Base-by-base conservation (phyloP, 805 yeast species). In the Myxozyma neglecta region DNA sequence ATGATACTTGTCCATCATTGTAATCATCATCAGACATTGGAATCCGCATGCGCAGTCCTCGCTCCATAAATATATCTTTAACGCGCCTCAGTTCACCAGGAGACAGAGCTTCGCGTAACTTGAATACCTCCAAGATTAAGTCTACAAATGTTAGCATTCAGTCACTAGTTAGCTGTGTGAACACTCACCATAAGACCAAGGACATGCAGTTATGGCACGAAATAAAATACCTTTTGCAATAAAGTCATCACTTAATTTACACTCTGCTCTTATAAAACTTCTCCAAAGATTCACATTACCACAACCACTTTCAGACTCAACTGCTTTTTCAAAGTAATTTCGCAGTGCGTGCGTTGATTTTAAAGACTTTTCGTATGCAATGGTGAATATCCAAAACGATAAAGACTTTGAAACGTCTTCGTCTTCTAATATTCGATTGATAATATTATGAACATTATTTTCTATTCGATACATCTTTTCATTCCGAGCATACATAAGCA, bases 141-240 rank as follows among this genome's bases (percentile, higher is more conserved):
- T 60, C 66, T 56, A 36, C 24, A 3, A n/a, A 32, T 14, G 45
- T 57, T 46, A 59, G 56, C 34, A 34, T 14, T 18, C 18, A 6
- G 24, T 16, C 29, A 9, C 29, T 32, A 16, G 11, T 24, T 10
- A 20, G 35, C 32, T 24, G 24, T 35, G 8, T 34, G 13, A 34
- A 18, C 45, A 32, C 46, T 32, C 48, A 61, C 64, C 64, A 50
- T 53, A 47, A 3, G 58, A 42, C 67, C 67, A 63, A 1, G 67
- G 67, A 35, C 67, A 63, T 16, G 56, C 60, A 4, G 46, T 35
- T 9, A 63, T 56, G 4, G 57, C 67, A n/a, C 65, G 40, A 35
- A 56, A 57, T 43, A 48, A 20, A 14, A 63, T 47, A n/a, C 14
- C 34, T 40, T 54, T 61, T 16, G 66, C 61, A 6, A 34, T 16